A percentile compares a stretch with the other conserved stretches of the same genome.
Evolutionary conservation across 225 moss, liverwort and hornwort species (phyloP).

Genomic region (Lunularia cruciata): DNA sequence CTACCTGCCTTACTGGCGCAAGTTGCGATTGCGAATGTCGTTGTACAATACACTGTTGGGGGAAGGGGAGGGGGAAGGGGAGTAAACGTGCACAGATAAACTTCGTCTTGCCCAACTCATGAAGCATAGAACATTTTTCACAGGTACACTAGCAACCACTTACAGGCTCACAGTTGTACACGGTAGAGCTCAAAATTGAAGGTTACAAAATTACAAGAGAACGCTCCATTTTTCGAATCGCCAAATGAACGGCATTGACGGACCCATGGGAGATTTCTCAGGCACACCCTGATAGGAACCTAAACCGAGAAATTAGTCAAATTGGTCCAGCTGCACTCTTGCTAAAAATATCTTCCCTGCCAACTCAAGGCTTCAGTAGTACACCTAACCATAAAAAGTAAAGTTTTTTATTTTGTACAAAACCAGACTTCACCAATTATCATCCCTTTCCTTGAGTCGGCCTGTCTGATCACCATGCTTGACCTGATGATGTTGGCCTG

Average conservation of each 20-base stretch:
- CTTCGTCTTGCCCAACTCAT: too few species aligned
- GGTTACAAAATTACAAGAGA: conserved; percentile 19
- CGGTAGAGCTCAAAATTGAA: conserved; percentile 19
- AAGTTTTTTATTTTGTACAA: conserved; percentile 35
- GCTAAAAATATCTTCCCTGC: conserved; percentile 9
- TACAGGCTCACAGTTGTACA: neutral
- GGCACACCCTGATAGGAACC: conserved; percentile 8
- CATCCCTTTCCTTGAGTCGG: neutral
- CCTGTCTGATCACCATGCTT: neutral
- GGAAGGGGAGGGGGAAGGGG: too few species aligned
- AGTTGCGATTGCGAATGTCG: too few species aligned
- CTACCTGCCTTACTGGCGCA: too few species aligned
- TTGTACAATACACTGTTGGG: too few species aligned
- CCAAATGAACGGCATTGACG: too few species aligned
- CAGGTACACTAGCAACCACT: too few species aligned
- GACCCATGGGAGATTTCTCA: neutral
- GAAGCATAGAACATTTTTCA: too few species aligned
- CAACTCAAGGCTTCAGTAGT: conserved; percentile 13
- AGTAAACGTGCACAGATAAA: too few species aligned
- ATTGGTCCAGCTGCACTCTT: conserved; percentile 22
- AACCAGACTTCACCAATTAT: conserved; percentile 23
- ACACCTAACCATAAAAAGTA: conserved; percentile 19
- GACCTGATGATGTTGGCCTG: neutral
- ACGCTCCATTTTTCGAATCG: neutral
- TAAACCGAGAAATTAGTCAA: neutral